Percentiles rank a stretch among this genome's conserved stretches.
These are phyloP conservation scores for Entamoeba invadens DNA, from an alignment of 208 protist species.

Conservation along the genomic window DNA sequence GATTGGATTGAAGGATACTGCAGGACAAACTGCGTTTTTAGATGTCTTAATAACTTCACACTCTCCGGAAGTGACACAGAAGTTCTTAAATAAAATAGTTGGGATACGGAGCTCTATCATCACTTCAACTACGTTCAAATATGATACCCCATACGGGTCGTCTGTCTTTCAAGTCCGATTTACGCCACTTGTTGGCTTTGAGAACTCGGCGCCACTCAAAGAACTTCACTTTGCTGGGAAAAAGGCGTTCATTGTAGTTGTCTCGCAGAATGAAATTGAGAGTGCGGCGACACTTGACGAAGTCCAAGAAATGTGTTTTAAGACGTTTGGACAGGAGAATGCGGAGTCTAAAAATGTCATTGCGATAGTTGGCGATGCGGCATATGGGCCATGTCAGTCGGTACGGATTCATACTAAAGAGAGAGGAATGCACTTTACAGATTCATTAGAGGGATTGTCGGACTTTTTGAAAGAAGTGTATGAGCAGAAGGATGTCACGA, in stretches of 20 bases:
- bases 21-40: not conserved
- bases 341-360: not conserved
- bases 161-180: not conserved
- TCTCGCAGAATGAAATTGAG: not conserved
- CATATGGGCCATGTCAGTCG: not conserved
- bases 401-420: not conserved
- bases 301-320: not conserved
- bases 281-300: not conserved
- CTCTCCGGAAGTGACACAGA: not conserved
- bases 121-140: not conserved
- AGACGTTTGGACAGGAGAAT: not conserved
- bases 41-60: not conserved
- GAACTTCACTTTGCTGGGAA: not conserved
- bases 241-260: not conserved
- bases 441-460: not conserved
- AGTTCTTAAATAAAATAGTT: not conserved
- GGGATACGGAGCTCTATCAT: not conserved
- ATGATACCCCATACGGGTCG: not conserved
- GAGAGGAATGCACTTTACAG: not conserved
- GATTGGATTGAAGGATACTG: too few relatives aligned
- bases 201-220: not conserved
- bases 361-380: not conserved
- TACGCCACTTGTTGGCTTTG: not conserved
- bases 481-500: not conserved
- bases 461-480: not conserved